These are phyloP conservation scores for Plantago elongata DNA, from an alignment of 257 asterid genomes.

Conservation along the genomic window DNA sequence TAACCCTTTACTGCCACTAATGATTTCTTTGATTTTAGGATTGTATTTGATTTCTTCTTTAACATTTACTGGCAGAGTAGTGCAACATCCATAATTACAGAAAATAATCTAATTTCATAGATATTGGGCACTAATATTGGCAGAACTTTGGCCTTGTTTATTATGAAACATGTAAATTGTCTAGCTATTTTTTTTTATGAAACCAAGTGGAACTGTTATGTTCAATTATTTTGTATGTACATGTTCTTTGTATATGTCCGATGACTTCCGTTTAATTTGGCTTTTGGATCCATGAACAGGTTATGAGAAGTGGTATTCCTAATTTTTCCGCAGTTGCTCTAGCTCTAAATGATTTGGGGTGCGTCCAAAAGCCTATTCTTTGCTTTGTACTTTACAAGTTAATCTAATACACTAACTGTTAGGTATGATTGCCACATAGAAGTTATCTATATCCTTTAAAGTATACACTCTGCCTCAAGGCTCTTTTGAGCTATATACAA, in stretches of 20 bases:
- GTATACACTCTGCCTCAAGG: conserved; percentile 7
- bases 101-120: conserved; percentile 5
- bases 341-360: conserved; percentile 91
- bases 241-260: conserved; percentile 8
- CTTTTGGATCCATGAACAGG: conserved; percentile 46
- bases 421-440: conserved; percentile 1
- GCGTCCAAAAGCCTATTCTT: conserved; percentile 29
- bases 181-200: neutral
- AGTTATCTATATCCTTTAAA: conserved; percentile 9
- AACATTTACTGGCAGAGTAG: neutral
- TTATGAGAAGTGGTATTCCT: conserved; percentile 89
- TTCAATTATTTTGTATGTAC: conserved; percentile 13
- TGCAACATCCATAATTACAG: neutral
- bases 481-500: neutral
- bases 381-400: conserved; percentile 11
- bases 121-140: neutral
- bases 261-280: conserved; percentile 13
- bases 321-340: conserved; percentile 98
- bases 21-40: neutral
- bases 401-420: conserved; percentile 14
- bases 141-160: neutral
- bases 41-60: neutral
- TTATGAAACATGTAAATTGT: conserved; percentile 1
- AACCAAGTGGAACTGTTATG: neutral
- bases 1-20: conserved; percentile 1